Base-by-base conservation (phyloP, 1,139 yeast species). In the Kodamaea derodonti region DNA sequence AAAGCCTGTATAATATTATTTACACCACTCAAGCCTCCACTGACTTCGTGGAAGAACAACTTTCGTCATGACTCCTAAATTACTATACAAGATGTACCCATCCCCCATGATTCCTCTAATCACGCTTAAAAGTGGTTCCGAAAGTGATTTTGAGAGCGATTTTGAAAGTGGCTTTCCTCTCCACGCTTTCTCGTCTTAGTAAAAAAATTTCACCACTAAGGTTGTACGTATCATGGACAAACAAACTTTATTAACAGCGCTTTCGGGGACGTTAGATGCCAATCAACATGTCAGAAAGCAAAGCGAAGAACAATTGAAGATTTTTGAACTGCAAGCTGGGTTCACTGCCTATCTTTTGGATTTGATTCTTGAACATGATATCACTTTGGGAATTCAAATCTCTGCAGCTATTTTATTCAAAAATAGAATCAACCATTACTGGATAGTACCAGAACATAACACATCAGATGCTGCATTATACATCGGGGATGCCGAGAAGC, bases 331-430 rank as follows among this genome's bases (percentile, higher is more conserved):
- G 41, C 71, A 66, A 39, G 70, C 76, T 1, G 84, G 84, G 1
- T 78, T 79, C 58, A 74, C 84, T 1, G 65, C 70, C 9, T 76
- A 75, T 48, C 62, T 79, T 37, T 62, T 81, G 24, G 78, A 73
- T 32, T 62, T 80, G 35, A 68, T 77, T 14, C 54, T 60, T 15
- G 84, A 80, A 45, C 54, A 56, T 2, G 54, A 64, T 3, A 61
- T 75, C 13, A 65, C 73, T 28, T 48, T 60, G 13, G 74, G 78
- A 11, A 68, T 75, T 37, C 74, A 81, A 47, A 60, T 77, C 32
- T 72, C 84, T 12, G 78, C 85, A 3, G 80, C 84, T 3, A 78
- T 83, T 33, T 77, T 78, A 49, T 77, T 81, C 60, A 83, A 82
- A 52, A 82, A 81, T 52, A 69, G 84, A 48, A 65, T 83, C 24